phyloP scores from a whole-genome alignment of 2,329 filamentous ascomycete genomes.

The Talaromyces atroroseus region DNA sequence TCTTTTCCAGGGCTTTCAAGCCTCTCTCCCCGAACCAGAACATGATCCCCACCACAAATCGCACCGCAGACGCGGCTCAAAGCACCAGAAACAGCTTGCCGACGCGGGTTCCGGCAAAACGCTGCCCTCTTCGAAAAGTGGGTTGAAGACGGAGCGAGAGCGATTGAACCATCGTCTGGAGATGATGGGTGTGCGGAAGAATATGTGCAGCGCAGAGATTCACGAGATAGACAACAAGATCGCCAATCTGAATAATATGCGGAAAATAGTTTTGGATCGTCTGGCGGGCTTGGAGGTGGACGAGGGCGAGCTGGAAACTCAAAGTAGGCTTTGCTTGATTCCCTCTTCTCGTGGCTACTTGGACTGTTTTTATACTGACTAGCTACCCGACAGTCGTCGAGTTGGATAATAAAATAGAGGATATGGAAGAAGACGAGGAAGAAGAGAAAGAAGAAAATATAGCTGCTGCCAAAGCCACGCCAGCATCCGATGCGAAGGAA shows the following conservation, averaged over 20 bases:
- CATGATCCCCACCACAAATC: conserved; percentile 59
- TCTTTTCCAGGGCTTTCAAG: conserved; percentile 93
- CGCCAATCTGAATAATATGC: conserved; percentile 85
- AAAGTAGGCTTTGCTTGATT: conserved; percentile 57
- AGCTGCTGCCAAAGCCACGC: conserved; percentile 37
- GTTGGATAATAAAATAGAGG: conserved; percentile 58
- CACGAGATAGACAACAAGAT: conserved; percentile 96
- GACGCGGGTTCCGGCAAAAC: conserved; percentile 53
- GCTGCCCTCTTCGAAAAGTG: conserved; percentile 60
- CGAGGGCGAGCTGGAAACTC: conserved; percentile 82
- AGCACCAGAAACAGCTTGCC: conserved; percentile 68
- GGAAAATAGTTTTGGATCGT: conserved; percentile 82
- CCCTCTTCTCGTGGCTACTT: background rate
- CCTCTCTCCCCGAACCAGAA: conserved; percentile 68
- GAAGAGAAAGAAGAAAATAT: conserved; percentile 42
- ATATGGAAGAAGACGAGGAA: conserved; percentile 40
- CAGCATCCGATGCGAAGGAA: conserved; percentile 34
- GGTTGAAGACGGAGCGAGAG: conserved; percentile 74
- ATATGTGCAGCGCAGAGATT: conserved; percentile 96
- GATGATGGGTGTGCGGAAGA: conserved; percentile 87
- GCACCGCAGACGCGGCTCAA: conserved; percentile 62
- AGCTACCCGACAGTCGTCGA: conserved; percentile 43
- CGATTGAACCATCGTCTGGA: conserved; percentile 79
- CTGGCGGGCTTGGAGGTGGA: conserved; percentile 84
- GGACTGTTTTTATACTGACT: background rate